A percentile compares a stretch with the other conserved stretches of the same genome.
phyloP scores from a whole-genome alignment of 2,329 filamentous ascomycete species.

The Colletotrichum ledebouriae region DNA sequence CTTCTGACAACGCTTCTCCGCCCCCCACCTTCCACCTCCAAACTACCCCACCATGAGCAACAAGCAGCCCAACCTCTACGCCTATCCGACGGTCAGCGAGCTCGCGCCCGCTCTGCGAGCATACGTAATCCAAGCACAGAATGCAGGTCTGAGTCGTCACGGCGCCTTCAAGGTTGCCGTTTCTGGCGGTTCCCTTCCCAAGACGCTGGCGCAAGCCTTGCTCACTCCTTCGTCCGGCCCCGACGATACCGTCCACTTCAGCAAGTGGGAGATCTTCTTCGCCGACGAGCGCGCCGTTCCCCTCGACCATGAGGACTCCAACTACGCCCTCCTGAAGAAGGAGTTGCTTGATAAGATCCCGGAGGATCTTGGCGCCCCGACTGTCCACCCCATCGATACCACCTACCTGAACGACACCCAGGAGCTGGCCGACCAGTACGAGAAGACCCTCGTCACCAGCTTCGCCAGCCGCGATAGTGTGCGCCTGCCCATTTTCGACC shows the following conservation, averaged over 20 bases:
- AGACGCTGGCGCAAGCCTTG: conserved; percentile 87
- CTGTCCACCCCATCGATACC: conserved; percentile 82
- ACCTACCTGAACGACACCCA: conserved; percentile 80
- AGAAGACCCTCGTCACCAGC: conserved; percentile 84
- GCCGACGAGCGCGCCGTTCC: conserved; percentile 97
- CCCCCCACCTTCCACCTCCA: conserved; percentile 34
- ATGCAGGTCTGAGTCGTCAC: conserved; percentile 83
- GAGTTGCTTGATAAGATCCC: conserved; percentile 93
- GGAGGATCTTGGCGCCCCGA: conserved; percentile 72
- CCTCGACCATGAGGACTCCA: conserved; percentile 92
- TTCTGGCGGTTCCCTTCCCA: conserved; percentile 92
- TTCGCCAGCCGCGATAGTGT: conserved; percentile 96
- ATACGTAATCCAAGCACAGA: conserved; percentile 87
- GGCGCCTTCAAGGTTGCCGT: conserved; percentile 90
- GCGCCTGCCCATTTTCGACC: conserved; percentile 93
- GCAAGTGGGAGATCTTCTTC: conserved; percentile 98
- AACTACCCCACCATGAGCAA: conserved; percentile 58
- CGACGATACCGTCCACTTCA: conserved; percentile 79
- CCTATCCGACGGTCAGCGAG: conserved; percentile 77
- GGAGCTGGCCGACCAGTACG: conserved; percentile 94
- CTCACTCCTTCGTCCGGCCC: conserved; percentile 67
- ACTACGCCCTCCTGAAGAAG: conserved; percentile 88
- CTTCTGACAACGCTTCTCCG: conserved; percentile 32
- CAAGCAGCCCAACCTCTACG: conserved; percentile 80
- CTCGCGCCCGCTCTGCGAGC: conserved; percentile 83